Evolutionary conservation across 2,329 filamentous ascomycete species (phyloP), one percentile per base, ranked within the genome.

Genomic region (Dryadomyces quercivorus): DNA sequence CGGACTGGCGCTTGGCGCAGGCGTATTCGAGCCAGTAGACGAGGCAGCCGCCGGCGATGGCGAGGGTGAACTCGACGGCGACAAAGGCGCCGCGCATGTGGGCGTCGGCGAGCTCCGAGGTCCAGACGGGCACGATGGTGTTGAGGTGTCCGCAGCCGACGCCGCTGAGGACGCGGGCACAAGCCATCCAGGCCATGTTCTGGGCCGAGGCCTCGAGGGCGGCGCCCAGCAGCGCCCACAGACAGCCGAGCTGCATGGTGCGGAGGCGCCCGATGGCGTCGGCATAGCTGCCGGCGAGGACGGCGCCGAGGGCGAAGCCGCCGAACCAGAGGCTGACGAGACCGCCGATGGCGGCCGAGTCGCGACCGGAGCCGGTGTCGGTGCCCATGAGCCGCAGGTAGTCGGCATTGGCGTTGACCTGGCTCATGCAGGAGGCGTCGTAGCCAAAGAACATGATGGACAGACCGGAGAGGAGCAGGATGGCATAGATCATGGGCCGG

Each of bases 101-200:
- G 61, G 86, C 81, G 43, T 84, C 78, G 0, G 82, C 79, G 0
- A 80, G 84, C 65, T 87, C 85, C 0, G 84, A 84, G 1, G 82
- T 82, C 82, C 82, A 87, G 3, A 86, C 82, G 0, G 84, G 84
- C 0, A 84, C 78, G 58, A 87, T 86, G 8, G 82, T 78, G 61
- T 86, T 88, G 40, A 87, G 65, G 51, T 86, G 80, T 22, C 85
- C 85, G 2, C 82, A 87, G 3, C 84, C 84, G 48, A 83, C 77
- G 5, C 82, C 81, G 54, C 83, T 85, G 40, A 84, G 50, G 16
- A 51, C 50, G 13, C 50, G 50, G 16, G 50, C 50, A 62, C 77
- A 82, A 57, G 85, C 82, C 83, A 87, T 87, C 84, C 83, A 86
- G 31, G 75, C 69, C 46, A 78, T 71, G 59, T 85, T 86, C 67